Conservation (phyloP, 179 eudicot genomes). For the Heliamphora pulchella region DNA sequence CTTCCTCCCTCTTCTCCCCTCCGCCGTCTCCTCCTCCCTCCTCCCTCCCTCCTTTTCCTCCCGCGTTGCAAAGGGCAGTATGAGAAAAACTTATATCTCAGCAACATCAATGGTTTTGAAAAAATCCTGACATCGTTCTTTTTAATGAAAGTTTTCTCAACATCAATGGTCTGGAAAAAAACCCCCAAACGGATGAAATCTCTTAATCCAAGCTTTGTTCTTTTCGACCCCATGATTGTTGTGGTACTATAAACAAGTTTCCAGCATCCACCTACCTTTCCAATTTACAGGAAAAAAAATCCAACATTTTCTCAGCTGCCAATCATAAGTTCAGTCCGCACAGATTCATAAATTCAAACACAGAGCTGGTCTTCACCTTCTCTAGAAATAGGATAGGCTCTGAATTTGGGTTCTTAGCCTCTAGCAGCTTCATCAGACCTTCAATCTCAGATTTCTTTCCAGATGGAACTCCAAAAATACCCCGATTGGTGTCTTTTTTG, state of each 20-base stretch:
- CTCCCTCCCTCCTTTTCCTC: too few species aligned
- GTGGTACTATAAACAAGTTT: slow-evolving; percentile 82
- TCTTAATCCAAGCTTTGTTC: slow-evolving; percentile 92
- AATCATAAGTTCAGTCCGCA: neutral
- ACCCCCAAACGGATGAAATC: slow-evolving; percentile 82
- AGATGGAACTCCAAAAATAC: slow-evolving; percentile 75
- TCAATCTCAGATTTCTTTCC: slow-evolving; percentile 62
- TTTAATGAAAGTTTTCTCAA: too few species aligned
- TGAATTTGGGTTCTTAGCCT: slow-evolving; percentile 63
- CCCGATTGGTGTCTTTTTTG: slow-evolving; percentile 60
- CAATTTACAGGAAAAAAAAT: slow-evolving; percentile 16
- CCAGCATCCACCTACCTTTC: slow-evolving; percentile 80
- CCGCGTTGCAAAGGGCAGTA: neutral
- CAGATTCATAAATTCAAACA: neutral
- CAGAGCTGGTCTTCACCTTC: slow-evolving; percentile 39
- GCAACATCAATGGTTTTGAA: slow-evolving; percentile 37
- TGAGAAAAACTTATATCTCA: slow-evolving; percentile 47
- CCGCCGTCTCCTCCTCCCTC: too few species aligned
- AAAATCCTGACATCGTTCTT: too few species aligned
- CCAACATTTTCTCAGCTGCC: neutral
- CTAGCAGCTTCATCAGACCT: slow-evolving; percentile 50
- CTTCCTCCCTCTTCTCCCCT: too few species aligned
- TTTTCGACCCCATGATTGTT: slow-evolving; percentile 71
- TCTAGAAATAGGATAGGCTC: slow-evolving; percentile 53
- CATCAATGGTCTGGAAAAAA: slow-evolving; percentile 34